phyloP scores from a whole-genome alignment of 2,329 filamentous ascomycete genomes.

The Neophaeococcomyces mojaviensis region DNA sequence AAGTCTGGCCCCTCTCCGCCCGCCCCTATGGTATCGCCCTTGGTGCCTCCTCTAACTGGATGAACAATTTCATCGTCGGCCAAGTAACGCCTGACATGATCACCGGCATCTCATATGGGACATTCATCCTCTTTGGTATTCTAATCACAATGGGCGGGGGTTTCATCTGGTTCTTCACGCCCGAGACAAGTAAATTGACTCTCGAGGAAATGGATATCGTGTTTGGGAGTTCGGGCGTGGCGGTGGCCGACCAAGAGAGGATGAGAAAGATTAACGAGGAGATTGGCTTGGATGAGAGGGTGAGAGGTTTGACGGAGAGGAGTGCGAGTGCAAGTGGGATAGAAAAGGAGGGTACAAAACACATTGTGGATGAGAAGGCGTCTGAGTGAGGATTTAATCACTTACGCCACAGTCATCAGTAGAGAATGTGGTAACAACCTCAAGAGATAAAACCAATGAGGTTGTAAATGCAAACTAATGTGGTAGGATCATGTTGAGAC shows the following conservation, averaged over 20 bases:
- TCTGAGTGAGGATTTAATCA: too few species aligned
- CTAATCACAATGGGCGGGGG: constrained; percentile 12
- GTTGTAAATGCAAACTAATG: too few species aligned
- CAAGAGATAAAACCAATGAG: too few species aligned
- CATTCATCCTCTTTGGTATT: constrained; percentile 1
- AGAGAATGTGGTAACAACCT: too few species aligned
- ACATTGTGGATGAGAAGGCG: too few species aligned
- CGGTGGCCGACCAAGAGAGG: constrained; percentile 58
- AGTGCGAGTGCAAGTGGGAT: too few species aligned
- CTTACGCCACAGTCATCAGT: too few species aligned
- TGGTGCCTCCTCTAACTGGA: constrained; percentile 57
- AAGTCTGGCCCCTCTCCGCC: constrained; percentile 65
- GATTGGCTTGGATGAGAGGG: constrained; percentile 59
- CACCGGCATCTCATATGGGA: neutral
- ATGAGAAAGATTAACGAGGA: constrained; percentile 68
- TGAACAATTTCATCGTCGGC: constrained; percentile 17
- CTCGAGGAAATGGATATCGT: constrained; percentile 29
- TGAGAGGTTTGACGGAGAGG: too few species aligned
- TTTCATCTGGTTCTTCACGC: constrained; percentile 25
- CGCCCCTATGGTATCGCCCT: constrained; percentile 64
- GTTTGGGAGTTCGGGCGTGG: constrained; percentile 43
- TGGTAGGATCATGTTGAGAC: too few species aligned
- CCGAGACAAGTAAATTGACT: constrained; percentile 27
- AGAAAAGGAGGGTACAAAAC: too few species aligned
- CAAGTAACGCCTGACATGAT: constrained; percentile 34